phyloP scores from a whole-genome alignment of 2,329 filamentous ascomycete species.

The Microsporum audouinii region DNA sequence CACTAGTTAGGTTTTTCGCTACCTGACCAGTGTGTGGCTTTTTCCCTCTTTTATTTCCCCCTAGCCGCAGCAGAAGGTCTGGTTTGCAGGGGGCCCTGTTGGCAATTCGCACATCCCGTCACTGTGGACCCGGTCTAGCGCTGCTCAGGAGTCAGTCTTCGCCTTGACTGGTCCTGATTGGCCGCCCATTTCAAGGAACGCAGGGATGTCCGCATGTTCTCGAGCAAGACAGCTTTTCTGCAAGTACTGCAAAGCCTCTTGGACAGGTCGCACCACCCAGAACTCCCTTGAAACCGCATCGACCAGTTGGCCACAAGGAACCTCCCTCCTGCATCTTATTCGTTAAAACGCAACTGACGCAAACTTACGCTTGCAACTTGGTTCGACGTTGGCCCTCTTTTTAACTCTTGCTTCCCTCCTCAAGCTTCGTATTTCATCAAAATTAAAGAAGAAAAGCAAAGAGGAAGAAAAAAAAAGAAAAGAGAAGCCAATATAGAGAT shows the following conservation, averaged over 20 bases:
- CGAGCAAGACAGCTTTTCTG: neutral
- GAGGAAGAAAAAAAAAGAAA: too few species aligned
- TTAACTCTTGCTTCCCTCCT: too few species aligned
- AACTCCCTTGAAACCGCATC: neutral
- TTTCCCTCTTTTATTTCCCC: too few species aligned
- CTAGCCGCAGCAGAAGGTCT: too few species aligned
- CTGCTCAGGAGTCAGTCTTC: neutral
- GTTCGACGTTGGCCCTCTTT: too few species aligned
- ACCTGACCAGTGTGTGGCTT: too few species aligned
- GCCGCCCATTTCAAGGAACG: slow-evolving; percentile 7
- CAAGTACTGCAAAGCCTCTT: neutral
- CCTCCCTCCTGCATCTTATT: too few species aligned
- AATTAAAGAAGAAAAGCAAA: too few species aligned
- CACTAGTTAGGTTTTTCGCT: too few species aligned
- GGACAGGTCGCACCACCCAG: neutral
- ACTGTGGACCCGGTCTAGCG: neutral
- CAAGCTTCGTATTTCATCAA: too few species aligned
- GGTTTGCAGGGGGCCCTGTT: neutral
- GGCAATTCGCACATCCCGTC: neutral
- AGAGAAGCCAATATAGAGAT: neutral
- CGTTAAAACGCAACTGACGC: too few species aligned
- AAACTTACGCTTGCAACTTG: too few species aligned
- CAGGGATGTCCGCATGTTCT: slow-evolving; percentile 7
- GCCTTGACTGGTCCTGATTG: slow-evolving; percentile 2
- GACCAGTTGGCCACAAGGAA: neutral